Evolutionary conservation across 1,139 yeast genomes (phyloP), one percentile per base, ranked within the genome.

Genomic region (Saccharomycopsis hybrid): DNA sequence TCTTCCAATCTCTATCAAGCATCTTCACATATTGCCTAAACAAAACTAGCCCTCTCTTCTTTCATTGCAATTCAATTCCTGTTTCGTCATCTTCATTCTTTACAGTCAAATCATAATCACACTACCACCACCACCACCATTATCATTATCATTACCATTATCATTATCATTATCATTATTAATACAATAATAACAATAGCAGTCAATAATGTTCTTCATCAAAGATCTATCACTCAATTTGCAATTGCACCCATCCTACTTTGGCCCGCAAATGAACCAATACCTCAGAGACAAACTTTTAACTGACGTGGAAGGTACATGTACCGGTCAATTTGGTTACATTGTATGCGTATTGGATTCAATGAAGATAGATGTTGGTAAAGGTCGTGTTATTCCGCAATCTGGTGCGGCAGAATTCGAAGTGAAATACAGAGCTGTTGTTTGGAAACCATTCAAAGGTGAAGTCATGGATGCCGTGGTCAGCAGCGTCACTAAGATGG

Each of bases 301-400:
- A 54, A 89, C 88, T 58, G 98, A 92, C 62, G 98, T 94, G 45
- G 99, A 92, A 68, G 99, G 99, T 25, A 89, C 97, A 1, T 94
- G 98, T 70, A 89, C 98, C 1, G 99, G 99, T 59, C 96, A 92
- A 66, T 92, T 92, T 69, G 99, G 99, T 5, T 92, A 92, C 67
- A 92, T 92, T 59, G 85, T 92, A 53, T 92, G 97, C 68, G 98
- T 92, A 41, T 74, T 92, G 65, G 98, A 92, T 64, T 88, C 95
- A 58, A 88, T 87, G 85, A 80, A 84, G 59, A 88, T 94, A 55
- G 97, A 92, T 63, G 95, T 92, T 44, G 98, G 97, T 47, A 85
- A 88, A 60, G 99, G 98, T 32, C 75, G 88, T 60, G 87, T 92
- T 56, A 77, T 92, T 47, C 96, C 98, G 1, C 84, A 92, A 9